phyloP scores from a whole-genome alignment of 169 alveolate genomes.

The Theileria parva region DNA sequence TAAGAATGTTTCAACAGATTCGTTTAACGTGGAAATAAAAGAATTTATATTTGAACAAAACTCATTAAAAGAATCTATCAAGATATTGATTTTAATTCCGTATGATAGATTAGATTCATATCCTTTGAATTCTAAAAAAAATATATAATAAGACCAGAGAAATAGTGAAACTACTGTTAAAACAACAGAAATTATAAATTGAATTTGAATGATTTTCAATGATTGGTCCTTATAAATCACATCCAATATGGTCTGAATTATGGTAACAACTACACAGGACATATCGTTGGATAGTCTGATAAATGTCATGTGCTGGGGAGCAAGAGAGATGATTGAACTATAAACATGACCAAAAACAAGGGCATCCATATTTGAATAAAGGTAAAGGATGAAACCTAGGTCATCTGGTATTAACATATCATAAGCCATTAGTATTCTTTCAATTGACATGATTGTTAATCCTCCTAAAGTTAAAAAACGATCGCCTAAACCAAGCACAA shows the following conservation, averaged over 20 bases:
- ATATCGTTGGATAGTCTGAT: neutral
- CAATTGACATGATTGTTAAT: neutral
- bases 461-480: neutral
- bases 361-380: conserved; percentile 9
- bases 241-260: conserved; percentile 37
- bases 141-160: neutral
- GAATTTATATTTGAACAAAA: too few species aligned
- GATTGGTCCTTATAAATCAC: neutral
- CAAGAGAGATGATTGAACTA: conserved; percentile 30
- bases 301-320: conserved; percentile 20
- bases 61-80: too few species aligned
- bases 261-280: conserved; percentile 8
- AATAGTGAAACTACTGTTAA: neutral
- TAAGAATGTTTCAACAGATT: neutral
- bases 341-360: conserved; percentile 15
- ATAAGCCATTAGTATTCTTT: neutral
- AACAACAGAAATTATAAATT: neutral
- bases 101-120: neutral
- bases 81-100: too few species aligned
- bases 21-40: too few species aligned
- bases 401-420: neutral
- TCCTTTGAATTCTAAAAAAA: neutral
- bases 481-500: neutral
- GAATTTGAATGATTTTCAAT: neutral
- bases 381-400: neutral